Conservation (phyloP, 2,329 filamentous ascomycete species). For the Mollisia scopiformis region DNA sequence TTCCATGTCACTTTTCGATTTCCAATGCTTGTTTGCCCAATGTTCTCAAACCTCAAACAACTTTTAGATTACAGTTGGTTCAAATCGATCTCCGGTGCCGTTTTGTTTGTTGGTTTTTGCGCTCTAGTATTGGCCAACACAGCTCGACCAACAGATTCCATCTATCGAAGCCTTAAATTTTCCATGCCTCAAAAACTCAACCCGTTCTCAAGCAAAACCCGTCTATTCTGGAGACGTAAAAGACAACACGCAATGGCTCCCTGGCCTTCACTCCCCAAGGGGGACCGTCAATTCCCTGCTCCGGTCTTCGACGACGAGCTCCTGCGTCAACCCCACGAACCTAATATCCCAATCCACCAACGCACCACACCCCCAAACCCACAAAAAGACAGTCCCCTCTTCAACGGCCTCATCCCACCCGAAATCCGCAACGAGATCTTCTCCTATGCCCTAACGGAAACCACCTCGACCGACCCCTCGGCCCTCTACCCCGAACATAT, state of each 20-base stretch:
- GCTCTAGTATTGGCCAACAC: not conserved
- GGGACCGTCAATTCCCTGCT: not conserved
- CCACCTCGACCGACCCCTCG: constrained; percentile 4
- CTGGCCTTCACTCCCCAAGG: no score
- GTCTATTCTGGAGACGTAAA: not conserved
- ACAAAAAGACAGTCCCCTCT: constrained; percentile 23
- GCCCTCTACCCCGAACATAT: constrained; percentile 6
- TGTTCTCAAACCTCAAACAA: not conserved
- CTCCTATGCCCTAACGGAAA: constrained; percentile 23
- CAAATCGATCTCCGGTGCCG: not conserved
- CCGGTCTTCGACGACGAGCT: no score
- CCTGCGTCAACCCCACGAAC: no score
- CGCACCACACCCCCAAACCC: constrained; percentile 11
- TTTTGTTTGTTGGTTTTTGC: not conserved
- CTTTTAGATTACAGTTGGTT: not conserved
- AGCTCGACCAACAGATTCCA: not conserved
- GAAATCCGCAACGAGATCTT: constrained; percentile 29
- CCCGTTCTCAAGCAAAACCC: not conserved
- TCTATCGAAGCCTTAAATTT: not conserved
- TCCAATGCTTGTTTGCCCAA: not conserved
- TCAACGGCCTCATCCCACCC: constrained; percentile 26
- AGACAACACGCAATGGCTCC: not conserved
- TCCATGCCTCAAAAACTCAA: not conserved
- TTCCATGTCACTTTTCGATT: not conserved
- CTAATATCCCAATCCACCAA: constrained; percentile 15